Evolutionary conservation across 768 basidiomycete species (phyloP), one percentile per base, ranked within the genome.

Genomic region (Pholiota conissans): DNA sequence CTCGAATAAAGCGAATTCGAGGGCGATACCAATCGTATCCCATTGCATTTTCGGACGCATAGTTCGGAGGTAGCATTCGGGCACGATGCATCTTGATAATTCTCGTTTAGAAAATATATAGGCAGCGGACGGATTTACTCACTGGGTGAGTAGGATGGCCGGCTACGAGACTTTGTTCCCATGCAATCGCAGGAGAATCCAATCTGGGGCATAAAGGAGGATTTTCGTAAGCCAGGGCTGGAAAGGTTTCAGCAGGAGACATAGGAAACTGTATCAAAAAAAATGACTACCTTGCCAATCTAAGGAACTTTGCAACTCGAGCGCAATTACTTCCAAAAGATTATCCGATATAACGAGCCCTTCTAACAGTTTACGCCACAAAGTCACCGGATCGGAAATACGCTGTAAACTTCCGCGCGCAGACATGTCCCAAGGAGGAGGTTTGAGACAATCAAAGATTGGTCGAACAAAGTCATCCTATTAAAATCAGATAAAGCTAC

Each of bases 101-200:
- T 55, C 29, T 45, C 37, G 9, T 51, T 18, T 32, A 22, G 40
- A 22, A 8, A 20, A 0, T 22, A 1, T 32, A 50, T 49, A 20
- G 26, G 39, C 50, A 20, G 32, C 30, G 45, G 34, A 10, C 18
- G 40, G 26, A 37, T 47, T 28, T 6, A 68, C 73, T 49, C 62
- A 83, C 83, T 13, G 84, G 84, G 60, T 85, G 84, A 0, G 83
- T 84, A 22, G 84, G 84, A 66, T 85, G 84, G 1, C 84, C 84
- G 16, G 80, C 77, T 9, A 84, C 76, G 16, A 85, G 73, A 61
- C 81, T 82, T 63, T 85, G 83, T 62, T 85, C 83, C 80, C 82
- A 85, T 61, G 79, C 72, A 52, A 83, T 81, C 3, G 78, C 68
- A 8, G 74, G 50, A 18, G 79, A 80, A 18, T 61, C 57, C 37